Percentiles rank a stretch among this genome's conserved stretches.
phyloP scores from a whole-genome alignment of 768 basidiomycete species.

The Mycena polygramma region DNA sequence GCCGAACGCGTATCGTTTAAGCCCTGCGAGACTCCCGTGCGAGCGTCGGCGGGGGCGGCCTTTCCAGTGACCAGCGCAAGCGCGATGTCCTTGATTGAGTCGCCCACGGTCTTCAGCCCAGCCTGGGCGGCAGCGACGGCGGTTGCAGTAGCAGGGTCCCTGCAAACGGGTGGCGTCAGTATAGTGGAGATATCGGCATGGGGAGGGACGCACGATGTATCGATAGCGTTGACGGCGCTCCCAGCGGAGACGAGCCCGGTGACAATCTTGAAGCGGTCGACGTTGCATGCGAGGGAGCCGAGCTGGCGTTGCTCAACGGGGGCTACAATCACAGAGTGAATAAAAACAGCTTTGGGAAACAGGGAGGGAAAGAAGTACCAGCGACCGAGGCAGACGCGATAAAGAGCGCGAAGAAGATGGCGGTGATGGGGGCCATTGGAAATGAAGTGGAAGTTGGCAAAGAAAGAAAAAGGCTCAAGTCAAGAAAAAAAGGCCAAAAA shows the following conservation, averaged over 20 bases:
- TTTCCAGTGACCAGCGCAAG: conserved; percentile 35
- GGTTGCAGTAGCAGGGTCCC: conserved; percentile 32
- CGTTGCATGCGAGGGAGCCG: conserved; percentile 49
- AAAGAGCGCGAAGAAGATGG: conserved; percentile 26
- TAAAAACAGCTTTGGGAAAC: background rate
- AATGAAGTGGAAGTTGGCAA: background rate
- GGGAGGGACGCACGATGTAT: conserved; percentile 27
- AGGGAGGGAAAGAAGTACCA: background rate
- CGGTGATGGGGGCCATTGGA: conserved; percentile 28
- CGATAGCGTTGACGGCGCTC: conserved; percentile 38
- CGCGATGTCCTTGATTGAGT: conserved; percentile 36
- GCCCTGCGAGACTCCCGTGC: conserved; percentile 32
- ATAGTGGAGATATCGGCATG: too few relatives aligned
- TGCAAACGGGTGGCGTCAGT: background rate
- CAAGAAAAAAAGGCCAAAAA: conserved; percentile 1
- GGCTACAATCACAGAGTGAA: background rate
- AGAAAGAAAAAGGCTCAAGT: conserved; percentile 1
- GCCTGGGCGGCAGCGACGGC: conserved; percentile 30
- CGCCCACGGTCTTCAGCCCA: conserved; percentile 28
- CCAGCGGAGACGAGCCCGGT: conserved; percentile 39
- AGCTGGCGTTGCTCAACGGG: conserved; percentile 44
- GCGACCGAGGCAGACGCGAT: conserved; percentile 28
- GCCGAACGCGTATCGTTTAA: conserved; percentile 35
- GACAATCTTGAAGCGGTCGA: conserved; percentile 48
- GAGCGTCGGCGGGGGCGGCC: conserved; percentile 30